These are phyloP conservation scores for Schizophyllum amplum DNA, from an alignment of 1,284 basidiomycete genomes.

Conservation along the genomic window DNA sequence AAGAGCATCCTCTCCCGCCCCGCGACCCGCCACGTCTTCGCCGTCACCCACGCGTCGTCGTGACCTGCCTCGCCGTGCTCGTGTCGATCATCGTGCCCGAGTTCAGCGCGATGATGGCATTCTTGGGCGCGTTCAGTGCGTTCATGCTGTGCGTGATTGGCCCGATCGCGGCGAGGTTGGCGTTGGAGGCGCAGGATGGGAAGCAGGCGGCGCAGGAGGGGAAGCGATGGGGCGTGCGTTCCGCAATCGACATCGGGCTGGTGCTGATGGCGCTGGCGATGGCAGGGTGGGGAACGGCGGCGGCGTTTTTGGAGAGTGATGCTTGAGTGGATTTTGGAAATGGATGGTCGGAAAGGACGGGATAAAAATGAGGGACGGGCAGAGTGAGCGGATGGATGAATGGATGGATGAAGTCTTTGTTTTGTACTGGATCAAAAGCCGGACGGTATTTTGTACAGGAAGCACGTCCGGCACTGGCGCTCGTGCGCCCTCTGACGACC, in stretches of 20 bases:
- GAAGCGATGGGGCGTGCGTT: background rate
- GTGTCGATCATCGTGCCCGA: conserved; percentile 78
- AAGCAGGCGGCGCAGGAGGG: background rate
- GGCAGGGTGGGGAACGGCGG: conserved; percentile 10
- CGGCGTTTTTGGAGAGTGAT: conserved; percentile 4
- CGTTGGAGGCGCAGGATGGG: conserved; percentile 1
- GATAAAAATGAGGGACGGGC: too few species aligned
- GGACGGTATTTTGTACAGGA: too few species aligned
- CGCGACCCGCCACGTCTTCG: background rate
- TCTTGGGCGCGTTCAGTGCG: conserved; percentile 8
- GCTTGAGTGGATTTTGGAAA: background rate
- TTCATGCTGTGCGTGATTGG: conserved; percentile 11
- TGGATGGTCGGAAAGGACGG: too few species aligned
- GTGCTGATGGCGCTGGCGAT: conserved; percentile 6
- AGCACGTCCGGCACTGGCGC: too few species aligned
- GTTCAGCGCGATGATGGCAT: conserved; percentile 59
- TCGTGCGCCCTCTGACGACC: background rate
- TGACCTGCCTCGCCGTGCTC: conserved; percentile 54
- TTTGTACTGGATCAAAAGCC: background rate
- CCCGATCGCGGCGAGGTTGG: conserved; percentile 9
- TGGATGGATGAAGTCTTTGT: background rate
- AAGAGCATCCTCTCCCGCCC: background rate
- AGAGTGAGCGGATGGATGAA: too few species aligned
- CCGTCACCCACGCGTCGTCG: conserved; percentile 42
- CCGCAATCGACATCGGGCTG: conserved; percentile 3